These are phyloP conservation scores for Candida dendrica DNA, from an alignment of 805 yeast species.

Conservation along the genomic window DNA sequence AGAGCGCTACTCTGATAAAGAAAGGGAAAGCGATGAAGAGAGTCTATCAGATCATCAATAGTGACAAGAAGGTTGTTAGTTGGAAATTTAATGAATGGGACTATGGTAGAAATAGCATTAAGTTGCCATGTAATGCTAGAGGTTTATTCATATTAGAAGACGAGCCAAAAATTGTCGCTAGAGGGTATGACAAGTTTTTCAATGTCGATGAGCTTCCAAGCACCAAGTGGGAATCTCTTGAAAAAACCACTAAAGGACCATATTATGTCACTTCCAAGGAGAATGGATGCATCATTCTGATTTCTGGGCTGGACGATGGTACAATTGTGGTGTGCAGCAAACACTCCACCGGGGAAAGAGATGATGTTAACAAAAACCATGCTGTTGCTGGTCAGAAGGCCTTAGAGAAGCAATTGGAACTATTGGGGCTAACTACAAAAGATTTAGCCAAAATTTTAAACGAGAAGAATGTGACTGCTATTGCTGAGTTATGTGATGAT, in stretches of 20 bases:
- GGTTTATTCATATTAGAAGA: slow-evolving; percentile 63
- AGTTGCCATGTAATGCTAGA: slow-evolving; percentile 69
- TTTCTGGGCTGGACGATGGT: slow-evolving; percentile 73
- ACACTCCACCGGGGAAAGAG: slow-evolving; percentile 72
- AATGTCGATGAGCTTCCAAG: slow-evolving; percentile 57
- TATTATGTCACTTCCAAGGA: slow-evolving; percentile 78
- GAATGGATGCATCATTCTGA: slow-evolving; percentile 86
- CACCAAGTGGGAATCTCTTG: slow-evolving; percentile 45
- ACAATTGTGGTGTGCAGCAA: slow-evolving; percentile 83
- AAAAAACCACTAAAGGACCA: slow-evolving; percentile 58
- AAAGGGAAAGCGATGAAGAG: slow-evolving; percentile 27
- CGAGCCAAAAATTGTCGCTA: slow-evolving; percentile 43
- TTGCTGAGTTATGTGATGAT: slow-evolving; percentile 91
- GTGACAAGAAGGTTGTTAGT: slow-evolving; percentile 22
- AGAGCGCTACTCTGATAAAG: slow-evolving; percentile 5
- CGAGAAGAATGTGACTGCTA: slow-evolving; percentile 63
- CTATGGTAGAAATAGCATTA: slow-evolving; percentile 48
- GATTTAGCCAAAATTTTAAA: slow-evolving; percentile 54
- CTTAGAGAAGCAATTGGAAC: slow-evolving; percentile 45
- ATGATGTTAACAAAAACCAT: slow-evolving; percentile 55
- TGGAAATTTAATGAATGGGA: slow-evolving; percentile 96
- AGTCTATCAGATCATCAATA: slow-evolving; percentile 20
- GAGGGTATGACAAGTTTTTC: slow-evolving; percentile 96
- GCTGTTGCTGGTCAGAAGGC: slow-evolving; percentile 64
- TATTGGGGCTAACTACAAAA: slow-evolving; percentile 28